Evolutionary conservation across 2,329 filamentous ascomycete species (phyloP).

Genomic region (Botrytis byssoidea): DNA sequence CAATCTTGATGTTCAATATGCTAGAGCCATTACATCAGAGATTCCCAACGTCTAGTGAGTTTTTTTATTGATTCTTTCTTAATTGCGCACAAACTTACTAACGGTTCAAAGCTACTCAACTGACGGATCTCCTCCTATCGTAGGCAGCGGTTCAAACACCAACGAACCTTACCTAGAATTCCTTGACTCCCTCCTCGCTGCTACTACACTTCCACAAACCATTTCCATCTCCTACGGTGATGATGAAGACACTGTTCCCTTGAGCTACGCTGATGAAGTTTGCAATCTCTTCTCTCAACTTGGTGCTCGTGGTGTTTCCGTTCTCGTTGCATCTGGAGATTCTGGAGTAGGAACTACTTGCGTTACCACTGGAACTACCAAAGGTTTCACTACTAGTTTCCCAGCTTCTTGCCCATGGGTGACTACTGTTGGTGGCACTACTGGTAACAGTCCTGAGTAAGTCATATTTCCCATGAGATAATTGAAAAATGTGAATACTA

Average conservation of each 20-base stretch:
- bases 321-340: conserved; percentile 51
- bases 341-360: conserved; percentile 43
- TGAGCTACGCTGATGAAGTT: conserved; percentile 52
- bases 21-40: conserved; percentile 54
- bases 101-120: conserved; percentile 46
- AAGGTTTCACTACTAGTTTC: conserved; percentile 50
- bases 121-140: conserved; percentile 55
- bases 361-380: conserved; percentile 36
- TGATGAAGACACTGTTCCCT: conserved; percentile 52
- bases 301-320: conserved; percentile 48
- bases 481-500: neutral
- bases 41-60: conserved; percentile 49
- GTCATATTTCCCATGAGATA: neutral
- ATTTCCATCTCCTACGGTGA: conserved; percentile 57
- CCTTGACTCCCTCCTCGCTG: conserved; percentile 56
- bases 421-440: conserved; percentile 46
- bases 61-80: too few species aligned
- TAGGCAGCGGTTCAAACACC: conserved; percentile 47
- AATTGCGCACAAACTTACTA: neutral
- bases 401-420: conserved; percentile 53
- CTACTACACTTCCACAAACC: conserved; percentile 56
- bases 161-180: conserved; percentile 70
- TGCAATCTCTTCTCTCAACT: conserved; percentile 55
- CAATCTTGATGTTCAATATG: conserved; percentile 59
- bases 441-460: conserved; percentile 31